Evolutionary conservation across 1,284 basidiomycete species (phyloP), one percentile per base, ranked within the genome.

Genomic region (Termitomyces sp.): DNA sequence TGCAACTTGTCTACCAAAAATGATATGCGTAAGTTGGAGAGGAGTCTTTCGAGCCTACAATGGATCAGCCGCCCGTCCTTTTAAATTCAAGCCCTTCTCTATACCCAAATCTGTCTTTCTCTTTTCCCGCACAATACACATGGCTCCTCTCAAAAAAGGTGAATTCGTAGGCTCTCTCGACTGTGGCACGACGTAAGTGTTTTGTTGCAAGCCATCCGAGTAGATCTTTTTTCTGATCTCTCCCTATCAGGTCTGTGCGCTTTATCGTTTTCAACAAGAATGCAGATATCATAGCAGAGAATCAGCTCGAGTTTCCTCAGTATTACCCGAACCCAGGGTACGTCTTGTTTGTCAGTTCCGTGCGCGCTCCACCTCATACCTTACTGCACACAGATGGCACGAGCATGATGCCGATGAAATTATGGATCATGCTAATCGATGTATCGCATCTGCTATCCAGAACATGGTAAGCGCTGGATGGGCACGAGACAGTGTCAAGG

Each of bases 201-300:
- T 30, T 45, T 49, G 33, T 50, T 45, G 33, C 38, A 44, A 21
- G 7, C 42, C 28, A 36, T 36, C 15, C 31, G 4, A 33, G 17
- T 30, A 24, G 17, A 42, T 26, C 39, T 28, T 19, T n/a, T 21
- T 34, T 17, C 19, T 28, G 19, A 31, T 21, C 39, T 38, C 19
- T 24, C 33, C 34, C 17, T 6, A 63, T 45, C 65, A 96, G 93
- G 19, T 96, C 94, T 13, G 92, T 94, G 19, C 87, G 94, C 46
- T 98, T 97, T 73, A 95, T 98, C 67, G 74, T 98, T 60, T 98
- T 98, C 69, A 88, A 99, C 77, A 79, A 89, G 67, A 77, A 88
- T 65, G 96, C 94, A 31, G 82, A 94, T 65, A 90, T 98, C 62
- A 75, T 97, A 57, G 89, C 90, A 1, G 84, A 90, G 67, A 85